Conservation (phyloP, 345 rosid species). For the Microthlaspi erraticum region DNA sequence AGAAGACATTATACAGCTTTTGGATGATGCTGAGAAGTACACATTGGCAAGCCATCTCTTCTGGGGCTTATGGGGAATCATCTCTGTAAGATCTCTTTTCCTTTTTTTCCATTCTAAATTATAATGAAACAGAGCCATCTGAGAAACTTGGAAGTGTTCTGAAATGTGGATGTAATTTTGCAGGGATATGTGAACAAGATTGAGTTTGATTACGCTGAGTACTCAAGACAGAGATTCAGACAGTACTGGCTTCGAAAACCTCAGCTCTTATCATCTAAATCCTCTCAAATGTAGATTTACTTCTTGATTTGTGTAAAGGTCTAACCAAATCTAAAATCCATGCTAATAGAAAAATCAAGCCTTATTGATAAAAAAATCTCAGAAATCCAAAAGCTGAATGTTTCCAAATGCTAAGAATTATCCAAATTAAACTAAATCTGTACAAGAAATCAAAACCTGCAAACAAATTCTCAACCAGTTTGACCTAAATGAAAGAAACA, state of each 20-base stretch:
- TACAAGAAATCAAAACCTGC: constrained; percentile 54
- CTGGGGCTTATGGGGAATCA: constrained; percentile 82
- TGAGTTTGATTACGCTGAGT: constrained; percentile 53
- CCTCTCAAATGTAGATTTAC: background rate
- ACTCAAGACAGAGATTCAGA: constrained; percentile 54
- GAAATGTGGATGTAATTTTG: background rate
- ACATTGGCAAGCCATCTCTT: constrained; percentile 76
- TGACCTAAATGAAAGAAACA: constrained; percentile 11
- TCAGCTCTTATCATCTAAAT: constrained; percentile 14
- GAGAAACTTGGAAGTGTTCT: constrained; percentile 8
- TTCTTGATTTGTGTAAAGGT: too few relatives aligned
- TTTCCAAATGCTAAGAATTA: constrained; percentile 24
- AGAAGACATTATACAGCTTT: constrained; percentile 53
- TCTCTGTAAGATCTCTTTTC: constrained; percentile 44
- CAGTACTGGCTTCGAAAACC: constrained; percentile 54
- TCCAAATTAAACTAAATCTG: constrained; percentile 50
- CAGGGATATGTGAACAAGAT: constrained; percentile 48
- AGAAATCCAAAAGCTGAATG: constrained; percentile 3
- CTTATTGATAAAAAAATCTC: background rate
- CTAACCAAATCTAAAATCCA: constrained; percentile 4
- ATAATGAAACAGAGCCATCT: background rate
- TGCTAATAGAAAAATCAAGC: background rate
- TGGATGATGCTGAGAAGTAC: constrained; percentile 61
- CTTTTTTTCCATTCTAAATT: background rate
- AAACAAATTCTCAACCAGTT: constrained; percentile 25